Percentiles rank a stretch among this genome's conserved stretches.
phyloP scores from a whole-genome alignment of 148 eudicot genomes.

The Heliamphora exappendiculata region DNA sequence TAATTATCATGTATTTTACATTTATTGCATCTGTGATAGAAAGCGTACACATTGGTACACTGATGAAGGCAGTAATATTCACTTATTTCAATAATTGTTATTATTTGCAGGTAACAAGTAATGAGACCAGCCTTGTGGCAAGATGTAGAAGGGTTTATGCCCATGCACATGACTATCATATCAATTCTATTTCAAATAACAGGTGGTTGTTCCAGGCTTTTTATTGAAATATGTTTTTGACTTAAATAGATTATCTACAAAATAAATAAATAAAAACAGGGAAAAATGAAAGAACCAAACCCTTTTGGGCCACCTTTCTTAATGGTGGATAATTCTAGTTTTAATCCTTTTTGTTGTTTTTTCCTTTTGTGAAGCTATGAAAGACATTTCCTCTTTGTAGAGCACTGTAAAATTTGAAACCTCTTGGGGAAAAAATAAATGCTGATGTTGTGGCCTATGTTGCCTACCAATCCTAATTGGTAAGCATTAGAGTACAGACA shows the following conservation, averaged over 20 bases:
- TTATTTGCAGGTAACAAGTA: slow-evolving; percentile 52
- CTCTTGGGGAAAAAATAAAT: neutral
- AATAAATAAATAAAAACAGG: too few species aligned
- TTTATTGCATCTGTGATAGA: neutral
- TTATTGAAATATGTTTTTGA: neutral
- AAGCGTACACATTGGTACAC: neutral
- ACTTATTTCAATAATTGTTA: neutral
- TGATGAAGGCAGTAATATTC: neutral
- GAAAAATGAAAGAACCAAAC: too few species aligned
- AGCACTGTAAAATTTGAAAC: too few species aligned
- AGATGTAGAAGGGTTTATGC: slow-evolving; percentile 78
- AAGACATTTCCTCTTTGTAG: too few species aligned
- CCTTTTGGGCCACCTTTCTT: too few species aligned
- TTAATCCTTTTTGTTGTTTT: too few species aligned
- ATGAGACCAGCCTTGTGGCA: slow-evolving; percentile 71
- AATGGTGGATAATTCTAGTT: too few species aligned
- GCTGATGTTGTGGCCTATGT: too few species aligned
- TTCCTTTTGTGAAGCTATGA: too few species aligned
- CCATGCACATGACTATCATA: slow-evolving; percentile 86
- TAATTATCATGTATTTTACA: neutral
- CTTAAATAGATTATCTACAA: too few species aligned
- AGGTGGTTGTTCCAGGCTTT: slow-evolving; percentile 29
- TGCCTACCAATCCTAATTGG: too few species aligned
- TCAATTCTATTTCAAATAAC: slow-evolving; percentile 76
- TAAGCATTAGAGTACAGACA: too few species aligned